A percentile compares a stretch with the other conserved stretches of the same genome.
Evolutionary conservation across 768 basidiomycete species (phyloP).

Genomic region (Kwoniella heveanensis): DNA sequence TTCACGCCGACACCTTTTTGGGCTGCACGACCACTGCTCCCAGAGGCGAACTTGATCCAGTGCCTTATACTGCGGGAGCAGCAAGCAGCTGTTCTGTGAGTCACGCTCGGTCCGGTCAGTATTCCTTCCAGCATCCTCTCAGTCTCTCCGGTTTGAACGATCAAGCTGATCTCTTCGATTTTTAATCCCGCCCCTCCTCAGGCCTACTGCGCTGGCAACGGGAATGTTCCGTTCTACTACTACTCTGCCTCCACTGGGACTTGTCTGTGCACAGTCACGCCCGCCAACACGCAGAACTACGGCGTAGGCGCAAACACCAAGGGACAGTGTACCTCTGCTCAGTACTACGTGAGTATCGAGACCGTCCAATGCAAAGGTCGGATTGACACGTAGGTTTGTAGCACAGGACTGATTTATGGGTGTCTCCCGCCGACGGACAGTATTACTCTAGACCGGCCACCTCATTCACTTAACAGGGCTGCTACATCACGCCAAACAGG

Average conservation of each 20-base stretch:
- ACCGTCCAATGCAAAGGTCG: no score
- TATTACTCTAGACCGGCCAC: not conserved
- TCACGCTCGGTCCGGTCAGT: no score
- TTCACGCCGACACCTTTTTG: not conserved
- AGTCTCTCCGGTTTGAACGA: no score
- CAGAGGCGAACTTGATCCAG: not conserved
- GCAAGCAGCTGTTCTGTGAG: not conserved
- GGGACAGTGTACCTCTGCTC: not conserved
- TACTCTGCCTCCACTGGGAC: not conserved
- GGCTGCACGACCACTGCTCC: not conserved
- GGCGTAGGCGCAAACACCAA: not conserved
- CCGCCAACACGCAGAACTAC: not conserved
- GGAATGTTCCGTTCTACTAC: not conserved
- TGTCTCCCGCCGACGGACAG: not conserved
- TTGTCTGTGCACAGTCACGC: not conserved
- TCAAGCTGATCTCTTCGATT: no score
- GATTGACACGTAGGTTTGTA: no score
- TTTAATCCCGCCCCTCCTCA: not conserved
- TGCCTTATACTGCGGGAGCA: not conserved
- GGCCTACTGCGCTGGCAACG: not conserved
- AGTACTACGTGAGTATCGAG: not conserved
- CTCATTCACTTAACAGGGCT: constrained; percentile 7
- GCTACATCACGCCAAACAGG: constrained; percentile 1
- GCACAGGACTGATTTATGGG: no score
- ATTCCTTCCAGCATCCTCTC: no score